Evolutionary conservation across 345 rosid species (phyloP).

Genomic region (Angophora floribunda): DNA sequence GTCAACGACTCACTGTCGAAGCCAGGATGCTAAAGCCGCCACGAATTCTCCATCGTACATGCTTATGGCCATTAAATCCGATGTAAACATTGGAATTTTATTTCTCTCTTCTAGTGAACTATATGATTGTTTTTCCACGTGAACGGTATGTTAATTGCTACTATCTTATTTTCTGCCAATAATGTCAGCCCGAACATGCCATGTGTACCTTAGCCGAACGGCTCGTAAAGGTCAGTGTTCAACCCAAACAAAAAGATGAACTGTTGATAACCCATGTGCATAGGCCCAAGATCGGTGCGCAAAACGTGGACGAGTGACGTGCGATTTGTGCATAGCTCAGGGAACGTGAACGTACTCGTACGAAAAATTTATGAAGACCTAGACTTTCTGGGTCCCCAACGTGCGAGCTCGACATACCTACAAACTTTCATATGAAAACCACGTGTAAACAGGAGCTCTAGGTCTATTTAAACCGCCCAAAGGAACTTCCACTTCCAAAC

Average conservation of each 20-base stretch:
- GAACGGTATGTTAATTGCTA: background rate
- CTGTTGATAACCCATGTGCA: too few relatives aligned
- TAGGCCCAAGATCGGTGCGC: background rate
- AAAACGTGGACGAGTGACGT: accelerated
- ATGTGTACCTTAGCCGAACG: background rate
- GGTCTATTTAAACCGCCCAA: background rate
- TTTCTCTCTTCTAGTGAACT: background rate
- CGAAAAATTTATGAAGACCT: background rate
- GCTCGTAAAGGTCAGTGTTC: background rate
- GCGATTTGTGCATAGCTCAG: background rate
- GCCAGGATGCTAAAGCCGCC: background rate
- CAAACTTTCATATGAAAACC: background rate
- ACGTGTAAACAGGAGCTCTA: background rate
- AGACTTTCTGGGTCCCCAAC: background rate
- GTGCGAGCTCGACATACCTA: background rate
- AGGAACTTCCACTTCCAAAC: background rate
- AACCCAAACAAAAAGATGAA: too few relatives aligned
- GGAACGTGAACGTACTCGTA: background rate
- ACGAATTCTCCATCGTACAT: background rate
- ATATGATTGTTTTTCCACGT: background rate
- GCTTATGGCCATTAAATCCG: background rate
- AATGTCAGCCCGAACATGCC: background rate
- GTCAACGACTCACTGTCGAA: background rate
- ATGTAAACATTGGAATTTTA: background rate
- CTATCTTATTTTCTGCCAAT: background rate